These are phyloP conservation scores for Claviceps purpurea DNA, from an alignment of 2,329 filamentous ascomycete genomes.

Conservation along the genomic window DNA sequence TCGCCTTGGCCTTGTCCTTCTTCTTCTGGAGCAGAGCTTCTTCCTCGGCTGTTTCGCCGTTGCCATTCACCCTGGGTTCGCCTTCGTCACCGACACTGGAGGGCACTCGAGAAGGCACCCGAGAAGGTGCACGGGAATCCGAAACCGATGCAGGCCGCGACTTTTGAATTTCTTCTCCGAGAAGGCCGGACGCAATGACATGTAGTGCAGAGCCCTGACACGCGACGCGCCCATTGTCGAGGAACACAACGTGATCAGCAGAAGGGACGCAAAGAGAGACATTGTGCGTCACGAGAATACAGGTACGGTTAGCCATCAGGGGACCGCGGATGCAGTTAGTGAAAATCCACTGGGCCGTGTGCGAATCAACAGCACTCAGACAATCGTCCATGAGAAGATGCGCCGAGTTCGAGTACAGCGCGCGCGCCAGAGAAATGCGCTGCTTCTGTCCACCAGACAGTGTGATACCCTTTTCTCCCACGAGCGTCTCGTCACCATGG, in stretches of 20 bases:
- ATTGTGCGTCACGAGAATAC: conserved; percentile 93
- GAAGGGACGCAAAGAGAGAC: conserved; percentile 73
- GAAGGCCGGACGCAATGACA: conserved; percentile 72
- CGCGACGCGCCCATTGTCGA: conserved; percentile 74
- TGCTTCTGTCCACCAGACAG: conserved; percentile 96
- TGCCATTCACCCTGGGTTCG: conserved; percentile 38
- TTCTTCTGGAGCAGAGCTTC: conserved; percentile 33
- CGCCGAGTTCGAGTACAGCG: conserved; percentile 87
- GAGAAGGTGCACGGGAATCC: conserved; percentile 62
- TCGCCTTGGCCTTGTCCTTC: conserved; percentile 22
- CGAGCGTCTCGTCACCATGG: conserved; percentile 80
- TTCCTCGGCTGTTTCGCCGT: conserved; percentile 32
- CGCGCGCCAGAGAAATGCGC: conserved; percentile 88
- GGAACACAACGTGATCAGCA: conserved; percentile 66
- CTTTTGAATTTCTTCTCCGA: conserved; percentile 72
- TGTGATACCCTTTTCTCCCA: conserved; percentile 94
- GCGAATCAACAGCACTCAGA: conserved; percentile 89
- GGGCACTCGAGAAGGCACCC: conserved; percentile 62
- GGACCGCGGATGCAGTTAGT: conserved; percentile 81
- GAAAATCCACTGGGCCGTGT: conserved; percentile 97
- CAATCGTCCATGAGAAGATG: conserved; percentile 91
- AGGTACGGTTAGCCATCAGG: conserved; percentile 78
- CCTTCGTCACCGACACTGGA: conserved; percentile 57
- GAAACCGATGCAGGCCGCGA: conserved; percentile 57
- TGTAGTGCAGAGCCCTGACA: conserved; percentile 65